These are phyloP conservation scores for Mallotus repandus DNA, from an alignment of 441 rosid genomes.

Conservation along the genomic window DNA sequence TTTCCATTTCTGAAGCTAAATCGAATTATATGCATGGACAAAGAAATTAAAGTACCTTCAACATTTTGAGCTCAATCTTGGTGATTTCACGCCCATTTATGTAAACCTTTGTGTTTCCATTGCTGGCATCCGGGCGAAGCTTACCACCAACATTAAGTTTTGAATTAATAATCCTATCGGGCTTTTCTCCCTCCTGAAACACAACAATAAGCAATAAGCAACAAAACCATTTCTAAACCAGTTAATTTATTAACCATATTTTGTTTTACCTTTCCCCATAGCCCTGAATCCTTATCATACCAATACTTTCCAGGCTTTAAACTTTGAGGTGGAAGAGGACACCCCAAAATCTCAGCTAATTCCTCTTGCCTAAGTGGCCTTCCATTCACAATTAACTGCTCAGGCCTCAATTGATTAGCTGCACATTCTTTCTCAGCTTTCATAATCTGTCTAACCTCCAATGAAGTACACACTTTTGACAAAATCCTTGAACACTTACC, in stretches of 20 bases:
- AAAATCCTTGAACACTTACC: slow-evolving; percentile 52
- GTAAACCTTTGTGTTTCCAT: slow-evolving; percentile 52
- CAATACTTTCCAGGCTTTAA: slow-evolving; percentile 62
- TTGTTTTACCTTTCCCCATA: slow-evolving; percentile 56
- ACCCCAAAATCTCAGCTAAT: slow-evolving; percentile 48
- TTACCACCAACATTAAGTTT: slow-evolving; percentile 52
- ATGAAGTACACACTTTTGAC: slow-evolving; percentile 37
- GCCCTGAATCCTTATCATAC: slow-evolving; percentile 65
- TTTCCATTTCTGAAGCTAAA: too few relatives aligned
- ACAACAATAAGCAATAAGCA: slow-evolving; percentile 8
- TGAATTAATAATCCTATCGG: slow-evolving; percentile 52
- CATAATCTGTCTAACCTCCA: slow-evolving; percentile 54
- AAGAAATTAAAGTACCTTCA: slow-evolving; percentile 30
- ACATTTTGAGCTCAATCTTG: slow-evolving; percentile 39
- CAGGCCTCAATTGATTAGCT: slow-evolving; percentile 54
- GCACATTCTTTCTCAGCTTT: slow-evolving; percentile 57
- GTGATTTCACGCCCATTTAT: slow-evolving; percentile 66
- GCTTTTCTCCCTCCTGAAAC: slow-evolving; percentile 62
- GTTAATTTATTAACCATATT: neutral
- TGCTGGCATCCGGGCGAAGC: slow-evolving; percentile 46
- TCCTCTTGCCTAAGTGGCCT: slow-evolving; percentile 47
- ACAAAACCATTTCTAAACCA: neutral
- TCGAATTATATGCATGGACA: neutral
- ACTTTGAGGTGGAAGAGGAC: slow-evolving; percentile 46
- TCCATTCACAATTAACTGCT: slow-evolving; percentile 53